Evolutionary conservation across 1,284 basidiomycete genomes (phyloP).

Genomic region (Rhizopogon hawkerae): DNA sequence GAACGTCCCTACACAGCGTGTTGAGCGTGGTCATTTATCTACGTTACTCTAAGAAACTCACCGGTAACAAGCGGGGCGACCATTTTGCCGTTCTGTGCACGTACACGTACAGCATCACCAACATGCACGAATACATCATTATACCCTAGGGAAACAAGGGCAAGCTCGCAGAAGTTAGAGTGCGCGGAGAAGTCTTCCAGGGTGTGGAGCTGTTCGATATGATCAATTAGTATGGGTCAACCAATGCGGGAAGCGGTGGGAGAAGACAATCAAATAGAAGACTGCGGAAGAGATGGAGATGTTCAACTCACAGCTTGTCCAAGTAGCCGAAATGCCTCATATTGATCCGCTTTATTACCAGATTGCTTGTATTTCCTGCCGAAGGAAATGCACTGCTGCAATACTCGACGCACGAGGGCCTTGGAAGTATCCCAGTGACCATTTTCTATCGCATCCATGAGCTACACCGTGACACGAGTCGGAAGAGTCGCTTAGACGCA

Average conservation of each 20-base stretch:
- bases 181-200: constrained; percentile 86
- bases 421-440: constrained; percentile 86
- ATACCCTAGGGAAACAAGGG: constrained; percentile 69
- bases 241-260: neutral
- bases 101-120: constrained; percentile 72
- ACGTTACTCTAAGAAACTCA: constrained; percentile 17
- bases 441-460: constrained; percentile 36
- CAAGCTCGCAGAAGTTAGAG: constrained; percentile 81
- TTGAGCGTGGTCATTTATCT: neutral
- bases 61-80: constrained; percentile 84
- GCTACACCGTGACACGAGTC: neutral
- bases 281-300: neutral
- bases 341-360: constrained; percentile 64
- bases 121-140: constrained; percentile 83
- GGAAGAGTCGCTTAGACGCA: constrained; percentile 18
- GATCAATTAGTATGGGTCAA: neutral
- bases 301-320: constrained; percentile 50
- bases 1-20: constrained; percentile 54
- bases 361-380: constrained; percentile 52
- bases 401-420: constrained; percentile 67
- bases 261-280: neutral
- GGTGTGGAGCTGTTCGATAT: constrained; percentile 57
- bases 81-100: constrained; percentile 67
- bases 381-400: constrained; percentile 65
- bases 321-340: constrained; percentile 76